A percentile compares a stretch with the other conserved stretches of the same genome.
Conservation (phyloP, 2,329 filamentous ascomycete genomes). For the Colletotrichum sp. region DNA sequence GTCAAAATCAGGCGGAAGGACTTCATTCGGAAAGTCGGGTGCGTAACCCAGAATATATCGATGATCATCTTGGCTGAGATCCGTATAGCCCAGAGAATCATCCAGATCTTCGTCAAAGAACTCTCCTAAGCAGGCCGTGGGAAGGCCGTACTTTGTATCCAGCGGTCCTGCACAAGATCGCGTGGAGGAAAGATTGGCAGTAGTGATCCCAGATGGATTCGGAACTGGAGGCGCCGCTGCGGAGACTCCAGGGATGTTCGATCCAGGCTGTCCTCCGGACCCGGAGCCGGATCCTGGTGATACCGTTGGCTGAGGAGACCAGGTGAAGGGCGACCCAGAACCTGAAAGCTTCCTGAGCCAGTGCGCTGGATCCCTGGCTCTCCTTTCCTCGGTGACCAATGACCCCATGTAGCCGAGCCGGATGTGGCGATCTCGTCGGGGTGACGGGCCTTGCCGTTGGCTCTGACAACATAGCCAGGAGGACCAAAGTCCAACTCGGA, state of each 20-base stretch:
- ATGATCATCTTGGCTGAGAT: neutral
- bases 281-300: neutral
- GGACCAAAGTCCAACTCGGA: constrained; percentile 21
- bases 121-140: constrained; percentile 29
- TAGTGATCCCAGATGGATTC: neutral
- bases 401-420: neutral
- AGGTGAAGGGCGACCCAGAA: neutral
- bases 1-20: neutral
- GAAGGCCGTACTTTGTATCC: constrained; percentile 27
- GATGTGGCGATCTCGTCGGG: neutral
- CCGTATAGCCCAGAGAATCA: constrained; percentile 25
- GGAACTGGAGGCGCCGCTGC: neutral
- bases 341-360: neutral
- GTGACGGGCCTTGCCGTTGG: constrained; percentile 15
- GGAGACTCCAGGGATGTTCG: neutral
- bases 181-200: neutral
- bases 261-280: neutral
- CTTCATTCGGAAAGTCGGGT: neutral
- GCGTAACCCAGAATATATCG: neutral
- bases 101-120: constrained; percentile 34
- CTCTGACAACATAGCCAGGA: constrained; percentile 20
- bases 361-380: neutral
- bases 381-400: neutral
- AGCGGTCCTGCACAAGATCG: neutral
- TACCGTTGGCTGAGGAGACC: neutral